A percentile compares a stretch with the other conserved stretches of the same genome.
Evolutionary conservation across 257 asterid species (phyloP).

Genomic region (Euphrasia confusa): DNA sequence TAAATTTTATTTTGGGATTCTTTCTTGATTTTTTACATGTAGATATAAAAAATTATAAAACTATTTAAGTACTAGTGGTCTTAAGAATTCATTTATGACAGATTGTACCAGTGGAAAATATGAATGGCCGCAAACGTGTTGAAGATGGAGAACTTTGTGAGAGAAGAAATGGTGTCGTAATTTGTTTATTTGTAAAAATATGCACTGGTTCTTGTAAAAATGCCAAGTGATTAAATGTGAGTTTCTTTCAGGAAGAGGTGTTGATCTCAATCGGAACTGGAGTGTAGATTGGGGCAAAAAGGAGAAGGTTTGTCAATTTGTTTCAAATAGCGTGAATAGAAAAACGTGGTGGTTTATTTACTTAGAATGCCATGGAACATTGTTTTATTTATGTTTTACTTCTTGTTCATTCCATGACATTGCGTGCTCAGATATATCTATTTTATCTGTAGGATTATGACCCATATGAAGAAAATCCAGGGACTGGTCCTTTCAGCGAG

Average conservation of each 20-base stretch:
- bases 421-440: constrained; percentile 25
- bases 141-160: constrained; percentile 96
- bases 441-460: constrained; percentile 63
- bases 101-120: constrained; percentile 88
- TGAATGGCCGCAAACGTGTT: constrained; percentile 90
- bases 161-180: constrained; percentile 79
- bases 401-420: background rate
- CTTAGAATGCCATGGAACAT: constrained; percentile 1
- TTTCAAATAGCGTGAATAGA: constrained; percentile 4
- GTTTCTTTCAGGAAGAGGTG: constrained; percentile 80
- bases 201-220: constrained; percentile 9
- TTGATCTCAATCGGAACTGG: constrained; percentile 95
- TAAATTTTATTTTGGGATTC: constrained; percentile 21
- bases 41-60: background rate
- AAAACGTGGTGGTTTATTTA: background rate
- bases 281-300: constrained; percentile 98
- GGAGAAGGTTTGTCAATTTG: constrained; percentile 58
- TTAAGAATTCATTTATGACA: constrained; percentile 33
- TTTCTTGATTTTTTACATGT: constrained; percentile 10
- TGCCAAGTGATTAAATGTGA: constrained; percentile 17
- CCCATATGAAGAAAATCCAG: constrained; percentile 95
- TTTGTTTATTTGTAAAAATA: constrained; percentile 16
- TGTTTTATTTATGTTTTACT: constrained; percentile 8
- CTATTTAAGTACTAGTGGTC: constrained; percentile 22
- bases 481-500: constrained; percentile 87